These are phyloP conservation scores for Domatiomyces catenatus DNA, from an alignment of 2,329 filamentous ascomycete species.

Conservation along the genomic window DNA sequence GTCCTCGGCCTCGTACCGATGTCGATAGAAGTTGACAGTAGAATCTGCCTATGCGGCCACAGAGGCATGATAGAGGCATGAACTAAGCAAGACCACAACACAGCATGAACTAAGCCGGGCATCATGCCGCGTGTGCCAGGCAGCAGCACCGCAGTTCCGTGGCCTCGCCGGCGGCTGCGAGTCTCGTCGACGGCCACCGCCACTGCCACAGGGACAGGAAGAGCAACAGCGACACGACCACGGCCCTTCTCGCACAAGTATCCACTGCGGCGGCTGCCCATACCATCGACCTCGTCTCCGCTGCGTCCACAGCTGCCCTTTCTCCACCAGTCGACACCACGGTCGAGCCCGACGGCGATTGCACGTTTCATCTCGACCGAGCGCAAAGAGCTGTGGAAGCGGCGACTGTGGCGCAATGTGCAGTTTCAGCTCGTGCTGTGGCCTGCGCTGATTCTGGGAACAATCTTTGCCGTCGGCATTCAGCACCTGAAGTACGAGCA, in stretches of 20 bases:
- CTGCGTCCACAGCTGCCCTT: conserved; percentile 50
- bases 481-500: conserved; percentile 63
- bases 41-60: background rate
- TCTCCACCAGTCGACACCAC: conserved; percentile 41
- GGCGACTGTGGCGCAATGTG: conserved; percentile 55
- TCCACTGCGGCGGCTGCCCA: conserved; percentile 36
- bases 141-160: background rate
- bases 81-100: no score
- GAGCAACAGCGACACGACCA: conserved; percentile 12
- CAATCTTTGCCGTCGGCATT: conserved; percentile 48
- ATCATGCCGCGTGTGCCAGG: background rate
- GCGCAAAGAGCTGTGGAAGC: conserved; percentile 37
- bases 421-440: conserved; percentile 58
- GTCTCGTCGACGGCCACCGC: background rate
- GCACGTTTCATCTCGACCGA: conserved; percentile 68
- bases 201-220: background rate
- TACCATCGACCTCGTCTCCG: conserved; percentile 21
- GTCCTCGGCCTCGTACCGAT: background rate
- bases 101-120: background rate
- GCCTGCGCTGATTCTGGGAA: conserved; percentile 44
- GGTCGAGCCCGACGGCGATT: conserved; percentile 39
- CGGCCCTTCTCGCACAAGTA: conserved; percentile 46
- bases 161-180: background rate
- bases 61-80: background rate
- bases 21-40: background rate